Percentiles rank a stretch among this genome's conserved stretches.
Conservation (phyloP, 2,329 filamentous ascomycete genomes). For the Didymella pinodella region DNA sequence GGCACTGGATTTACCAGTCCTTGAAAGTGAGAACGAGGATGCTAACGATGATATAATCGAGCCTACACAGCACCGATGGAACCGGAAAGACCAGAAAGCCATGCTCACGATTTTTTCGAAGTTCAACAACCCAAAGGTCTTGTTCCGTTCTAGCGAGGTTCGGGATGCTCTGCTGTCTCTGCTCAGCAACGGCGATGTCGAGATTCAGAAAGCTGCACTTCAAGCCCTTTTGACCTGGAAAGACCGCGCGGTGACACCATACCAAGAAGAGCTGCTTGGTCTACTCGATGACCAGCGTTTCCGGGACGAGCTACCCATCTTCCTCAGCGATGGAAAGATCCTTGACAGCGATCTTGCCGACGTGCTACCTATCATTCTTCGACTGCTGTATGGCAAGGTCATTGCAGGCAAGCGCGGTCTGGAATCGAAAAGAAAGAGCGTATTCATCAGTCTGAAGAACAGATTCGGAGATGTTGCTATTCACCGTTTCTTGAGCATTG, state of each 20-base stretch:
- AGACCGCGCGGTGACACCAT: constrained; percentile 73
- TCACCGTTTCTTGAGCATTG: constrained; percentile 81
- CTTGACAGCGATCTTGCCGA: constrained; percentile 74
- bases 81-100: constrained; percentile 80
- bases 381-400: constrained; percentile 87
- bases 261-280: constrained; percentile 85
- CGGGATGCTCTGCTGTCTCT: constrained; percentile 77
- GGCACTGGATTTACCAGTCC: constrained; percentile 56
- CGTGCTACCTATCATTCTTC: constrained; percentile 85
- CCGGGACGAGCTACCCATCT: constrained; percentile 89
- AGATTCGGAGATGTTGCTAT: constrained; percentile 78
- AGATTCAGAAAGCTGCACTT: constrained; percentile 84
- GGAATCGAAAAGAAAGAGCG: constrained; percentile 75
- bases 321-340: constrained; percentile 75
- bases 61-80: constrained; percentile 60
- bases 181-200: constrained; percentile 85
- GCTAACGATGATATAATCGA: constrained; percentile 23
- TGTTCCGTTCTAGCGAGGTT: constrained; percentile 80
- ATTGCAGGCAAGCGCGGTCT: constrained; percentile 85
- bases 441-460: constrained; percentile 76
- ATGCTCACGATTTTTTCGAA: constrained; percentile 82
- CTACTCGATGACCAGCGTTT: constrained; percentile 90
- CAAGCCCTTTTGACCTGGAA: constrained; percentile 93
- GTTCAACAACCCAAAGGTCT: constrained; percentile 84
- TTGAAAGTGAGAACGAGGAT: constrained; percentile 20